These are phyloP conservation scores for Pythium aquatile DNA, from an alignment of 352 stramenopile species.

Conservation along the genomic window DNA sequence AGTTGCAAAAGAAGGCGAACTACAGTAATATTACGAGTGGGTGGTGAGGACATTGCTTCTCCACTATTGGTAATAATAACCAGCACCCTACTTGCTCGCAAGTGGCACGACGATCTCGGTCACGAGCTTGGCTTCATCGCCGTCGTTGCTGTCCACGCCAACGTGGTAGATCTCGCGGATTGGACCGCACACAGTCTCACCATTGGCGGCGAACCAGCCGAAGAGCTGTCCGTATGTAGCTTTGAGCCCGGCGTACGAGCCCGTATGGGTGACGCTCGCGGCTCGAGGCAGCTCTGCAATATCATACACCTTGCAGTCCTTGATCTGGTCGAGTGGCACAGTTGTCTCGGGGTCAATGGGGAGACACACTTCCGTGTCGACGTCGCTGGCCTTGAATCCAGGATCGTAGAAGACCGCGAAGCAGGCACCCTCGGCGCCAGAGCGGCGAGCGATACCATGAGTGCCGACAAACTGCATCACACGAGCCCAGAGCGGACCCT, in stretches of 20 bases:
- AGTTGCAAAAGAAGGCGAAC: no score
- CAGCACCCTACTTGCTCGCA: neutral
- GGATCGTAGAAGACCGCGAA: slow-evolving; percentile 46
- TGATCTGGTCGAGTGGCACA: slow-evolving; percentile 13
- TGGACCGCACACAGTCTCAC: slow-evolving; percentile 27
- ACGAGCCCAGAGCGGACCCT: slow-evolving; percentile 37
- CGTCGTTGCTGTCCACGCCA: slow-evolving; percentile 22
- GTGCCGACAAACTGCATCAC: slow-evolving; percentile 29
- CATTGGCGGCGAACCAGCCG: slow-evolving; percentile 34
- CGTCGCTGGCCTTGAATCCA: slow-evolving; percentile 37
- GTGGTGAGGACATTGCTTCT: no score
- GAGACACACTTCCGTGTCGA: slow-evolving; percentile 54
- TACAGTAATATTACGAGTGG: no score
- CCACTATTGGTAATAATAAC: no score
- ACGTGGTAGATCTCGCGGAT: slow-evolving; percentile 46
- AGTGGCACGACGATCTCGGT: slow-evolving; percentile 24
- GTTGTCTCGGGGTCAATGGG: slow-evolving; percentile 29
- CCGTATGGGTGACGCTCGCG: slow-evolving; percentile 36
- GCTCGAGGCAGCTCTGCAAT: slow-evolving; percentile 27
- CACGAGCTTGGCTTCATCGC: slow-evolving; percentile 9
- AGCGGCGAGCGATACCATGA: slow-evolving; percentile 20
- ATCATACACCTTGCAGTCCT: slow-evolving; percentile 28
- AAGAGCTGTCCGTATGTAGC: slow-evolving; percentile 38
- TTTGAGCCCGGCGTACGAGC: slow-evolving; percentile 29
- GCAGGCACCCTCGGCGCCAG: slow-evolving; percentile 20